Percentiles rank a stretch among this genome's conserved stretches.
These are phyloP conservation scores for Digitaria exilis DNA, from an alignment of 202 grass and related monocot genomes.

Conservation along the genomic window DNA sequence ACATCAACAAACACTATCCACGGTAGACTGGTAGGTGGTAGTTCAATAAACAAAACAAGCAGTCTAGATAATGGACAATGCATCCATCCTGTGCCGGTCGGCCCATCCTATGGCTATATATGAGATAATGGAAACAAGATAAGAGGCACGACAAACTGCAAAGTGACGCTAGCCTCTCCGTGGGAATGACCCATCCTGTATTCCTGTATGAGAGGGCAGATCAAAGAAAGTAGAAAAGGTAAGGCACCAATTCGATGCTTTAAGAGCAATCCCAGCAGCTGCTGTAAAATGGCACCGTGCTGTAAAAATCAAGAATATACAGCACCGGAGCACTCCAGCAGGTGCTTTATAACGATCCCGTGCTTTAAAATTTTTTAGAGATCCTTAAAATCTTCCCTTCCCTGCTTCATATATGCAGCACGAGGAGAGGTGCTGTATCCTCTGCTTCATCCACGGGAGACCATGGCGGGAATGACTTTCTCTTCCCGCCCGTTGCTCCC, in stretches of 20 bases:
- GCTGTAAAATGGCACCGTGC: no score
- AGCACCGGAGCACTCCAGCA: no score
- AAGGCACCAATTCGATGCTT: slow-evolving; percentile 14
- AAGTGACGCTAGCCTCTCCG: neutral
- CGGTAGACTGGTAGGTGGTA: slow-evolving; percentile 9
- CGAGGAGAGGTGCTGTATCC: no score
- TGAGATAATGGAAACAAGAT: neutral
- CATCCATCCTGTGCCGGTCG: slow-evolving; percentile 5
- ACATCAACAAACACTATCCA: slow-evolving; percentile 12
- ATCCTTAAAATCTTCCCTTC: no score
- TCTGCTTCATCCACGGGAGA: no score
- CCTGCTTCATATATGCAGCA: no score
- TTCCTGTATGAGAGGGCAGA: slow-evolving; percentile 28
- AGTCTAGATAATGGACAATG: slow-evolving; percentile 10
- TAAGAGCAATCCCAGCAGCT: no score
- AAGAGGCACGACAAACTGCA: neutral
- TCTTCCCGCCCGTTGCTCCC: no score
- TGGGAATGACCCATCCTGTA: slow-evolving; percentile 17
- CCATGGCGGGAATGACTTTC: no score
- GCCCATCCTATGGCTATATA: neutral
- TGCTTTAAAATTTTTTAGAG: no score
- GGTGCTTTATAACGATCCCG: no score
- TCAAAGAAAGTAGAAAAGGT: neutral
- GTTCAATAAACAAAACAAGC: neutral
- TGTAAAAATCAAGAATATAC: no score